Base-by-base conservation (phyloP, 2,329 filamentous ascomycete genomes). In the Pseudocercospora musae region DNA sequence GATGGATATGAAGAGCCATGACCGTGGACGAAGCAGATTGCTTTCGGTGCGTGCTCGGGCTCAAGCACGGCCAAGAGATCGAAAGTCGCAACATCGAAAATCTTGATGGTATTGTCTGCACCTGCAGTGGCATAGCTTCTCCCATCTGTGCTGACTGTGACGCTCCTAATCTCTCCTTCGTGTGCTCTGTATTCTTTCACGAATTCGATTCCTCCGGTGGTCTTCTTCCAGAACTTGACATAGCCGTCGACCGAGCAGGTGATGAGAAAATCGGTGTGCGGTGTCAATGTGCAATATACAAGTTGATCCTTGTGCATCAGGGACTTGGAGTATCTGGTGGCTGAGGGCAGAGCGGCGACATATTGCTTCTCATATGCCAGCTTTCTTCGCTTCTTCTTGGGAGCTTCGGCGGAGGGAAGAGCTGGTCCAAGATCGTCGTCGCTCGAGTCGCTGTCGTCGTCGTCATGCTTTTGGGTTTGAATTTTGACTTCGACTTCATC, bases 191-290 rank as follows among this genome's bases (percentile, higher is more conserved):
- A 99, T 78, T 99, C 93, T 79, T 99, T 99, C 58, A 98, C 94
- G 73, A 99, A 99, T 78, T 99, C 96, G 62, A 99, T 90, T 0
- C 91, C 91, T 33, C 91, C 88, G 10, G 68, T 60, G 67, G 90
- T 85, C 80, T 99, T 99, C 80, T 99, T 99, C 95, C 95, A 99
- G 76, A 99, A 99, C 77, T 99, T 99, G 70, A 98, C 94, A 0
- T 94, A 89, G n/a, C 96, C 96, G 74, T 99, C 95, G 48, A 91
- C 80, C 0, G 95, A 98, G 64, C 90, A 91, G 0, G 95, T 99
- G 66, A 99, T 95, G 40, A 99, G 82, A 74, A 99, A 99, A 70
- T 98, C 95, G 63, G 94, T 97, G 63, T 89, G 81, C 0, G 93
- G 93, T 0, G 96, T 96, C 75, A 96, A 88, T 11, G 89, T 96